Evolutionary conservation across 2,329 filamentous ascomycete species (phyloP).

Genomic region (Bipolaris victoriae): DNA sequence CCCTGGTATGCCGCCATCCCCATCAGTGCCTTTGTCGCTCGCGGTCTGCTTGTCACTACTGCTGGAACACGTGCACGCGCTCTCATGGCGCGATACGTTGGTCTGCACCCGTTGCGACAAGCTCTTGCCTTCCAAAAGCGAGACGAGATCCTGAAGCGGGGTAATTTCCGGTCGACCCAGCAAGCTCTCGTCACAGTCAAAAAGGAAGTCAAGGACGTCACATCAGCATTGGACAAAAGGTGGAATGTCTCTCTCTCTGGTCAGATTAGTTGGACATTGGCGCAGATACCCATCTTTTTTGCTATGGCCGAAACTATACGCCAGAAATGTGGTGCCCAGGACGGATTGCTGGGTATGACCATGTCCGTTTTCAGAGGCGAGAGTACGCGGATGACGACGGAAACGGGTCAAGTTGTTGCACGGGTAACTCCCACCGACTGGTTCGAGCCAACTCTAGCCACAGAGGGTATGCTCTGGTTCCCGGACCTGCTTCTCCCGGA

Average conservation of each 20-base stretch:
- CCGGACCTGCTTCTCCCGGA: conserved; percentile 62
- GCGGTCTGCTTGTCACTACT: conserved; percentile 56
- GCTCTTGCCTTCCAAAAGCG: conserved; percentile 36
- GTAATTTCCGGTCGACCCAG: conserved; percentile 30
- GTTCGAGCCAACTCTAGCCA: conserved; percentile 59
- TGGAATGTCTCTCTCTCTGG: conserved; percentile 38
- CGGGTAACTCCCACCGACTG: conserved; percentile 26
- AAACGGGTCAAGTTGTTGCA: conserved; percentile 12
- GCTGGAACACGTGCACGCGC: conserved; percentile 52
- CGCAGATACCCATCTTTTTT: conserved; percentile 47
- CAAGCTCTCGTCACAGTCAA: conserved; percentile 21
- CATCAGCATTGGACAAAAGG: conserved; percentile 31
- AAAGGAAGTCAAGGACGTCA: conserved; percentile 30
- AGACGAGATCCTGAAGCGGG: conserved; percentile 25
- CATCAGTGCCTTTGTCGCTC: conserved; percentile 59
- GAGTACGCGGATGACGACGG: conserved; percentile 1
- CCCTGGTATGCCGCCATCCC: conserved; percentile 64
- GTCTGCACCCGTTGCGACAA: conserved; percentile 51
- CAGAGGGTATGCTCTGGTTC: conserved; percentile 67
- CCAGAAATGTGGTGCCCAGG: conserved; percentile 41
- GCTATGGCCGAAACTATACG: conserved; percentile 46
- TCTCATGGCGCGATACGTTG: conserved; percentile 50
- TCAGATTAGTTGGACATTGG: conserved; percentile 38
- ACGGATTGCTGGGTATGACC: conserved; percentile 39
- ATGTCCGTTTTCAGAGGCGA: conserved; percentile 20